A percentile compares a stretch with the other conserved stretches of the same genome.
These are phyloP conservation scores for Trematosphaeria pertusa DNA, from an alignment of 2,329 filamentous ascomycete genomes.

Conservation along the genomic window DNA sequence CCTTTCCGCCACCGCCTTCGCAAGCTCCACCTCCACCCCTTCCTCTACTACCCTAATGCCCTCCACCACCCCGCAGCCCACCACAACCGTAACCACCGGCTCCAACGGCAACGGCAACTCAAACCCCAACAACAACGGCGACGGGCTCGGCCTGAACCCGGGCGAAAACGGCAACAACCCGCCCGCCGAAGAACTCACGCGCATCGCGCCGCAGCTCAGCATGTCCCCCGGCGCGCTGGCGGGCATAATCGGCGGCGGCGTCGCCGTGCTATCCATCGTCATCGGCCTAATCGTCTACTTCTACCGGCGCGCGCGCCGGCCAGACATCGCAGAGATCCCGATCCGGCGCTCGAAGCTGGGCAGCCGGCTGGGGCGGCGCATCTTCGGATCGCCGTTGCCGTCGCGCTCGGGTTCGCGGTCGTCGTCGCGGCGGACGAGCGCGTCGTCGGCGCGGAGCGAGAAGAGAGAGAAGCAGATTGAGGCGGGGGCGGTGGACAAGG, in stretches of 20 bases:
- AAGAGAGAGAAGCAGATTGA: slow-evolving; percentile 16
- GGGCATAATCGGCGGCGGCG: slow-evolving; percentile 19
- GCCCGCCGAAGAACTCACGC: neutral
- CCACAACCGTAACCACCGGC: slow-evolving; percentile 9
- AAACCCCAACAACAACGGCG: neutral
- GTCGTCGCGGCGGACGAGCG: slow-evolving; percentile 5
- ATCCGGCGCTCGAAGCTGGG: slow-evolving; percentile 30
- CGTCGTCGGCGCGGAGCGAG: too few relatives aligned
- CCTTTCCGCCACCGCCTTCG: slow-evolving; percentile 1
- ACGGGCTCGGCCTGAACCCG: neutral
- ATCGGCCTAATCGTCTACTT: slow-evolving; percentile 10
- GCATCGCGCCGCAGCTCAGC: slow-evolving; percentile 5
- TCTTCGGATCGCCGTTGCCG: slow-evolving; percentile 19
- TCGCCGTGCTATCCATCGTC: slow-evolving; percentile 13
- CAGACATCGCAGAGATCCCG: slow-evolving; percentile 27
- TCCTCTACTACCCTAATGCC: neutral
- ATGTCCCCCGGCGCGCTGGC: slow-evolving; percentile 21
- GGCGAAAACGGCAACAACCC: slow-evolving; percentile 8
- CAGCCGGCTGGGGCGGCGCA: slow-evolving; percentile 19
- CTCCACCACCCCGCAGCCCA: slow-evolving; percentile 1
- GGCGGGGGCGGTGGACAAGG: slow-evolving; percentile 17
- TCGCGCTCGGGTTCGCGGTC: slow-evolving; percentile 2
- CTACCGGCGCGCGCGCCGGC: slow-evolving; percentile 14
- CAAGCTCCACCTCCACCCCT: neutral
- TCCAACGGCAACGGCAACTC: neutral